Evolutionary conservation across 768 basidiomycete species (phyloP), one percentile per base, ranked within the genome.

Genomic region (Mycena indigotica): DNA sequence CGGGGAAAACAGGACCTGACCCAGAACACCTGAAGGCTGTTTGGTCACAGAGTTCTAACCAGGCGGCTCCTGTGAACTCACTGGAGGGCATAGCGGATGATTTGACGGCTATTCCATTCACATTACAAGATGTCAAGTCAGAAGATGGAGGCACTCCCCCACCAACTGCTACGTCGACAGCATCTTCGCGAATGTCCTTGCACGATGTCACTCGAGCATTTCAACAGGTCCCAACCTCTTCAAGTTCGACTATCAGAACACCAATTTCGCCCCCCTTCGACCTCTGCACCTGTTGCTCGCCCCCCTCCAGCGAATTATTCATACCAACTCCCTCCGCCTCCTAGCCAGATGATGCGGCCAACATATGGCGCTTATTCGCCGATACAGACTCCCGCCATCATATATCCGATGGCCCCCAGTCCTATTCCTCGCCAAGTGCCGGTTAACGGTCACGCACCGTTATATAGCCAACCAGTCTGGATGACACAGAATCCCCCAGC

Each of bases 121-220:
- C 88, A 4, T 69, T 93, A 29, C 91, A 89, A 66, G 92, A 94
- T 55, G 87, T 92, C 51, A 93, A 93, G 69, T 89, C 90, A 12
- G 91, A 93, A 67, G 90, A 89, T 64, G 91, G 89, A 19, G 87
- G 85, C 69, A 90, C 89, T 2, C 88, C 90, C 2, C 89, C 89
- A 15, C 85, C 88, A 25, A 72, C 75, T 5, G 75, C 80, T 23
- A 72, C 75, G 6, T 76, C 83, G 21, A 73, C 81, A 25, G 77
- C 82, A 23, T 81, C 89, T 24, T 86, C 87, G 17, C 84, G 89
- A 38, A 89, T 92, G 84, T 91, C 90, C 3, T 72, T 88, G 35
- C 85, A 87, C 55, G 92, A 94, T 54, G 90, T 93, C 29, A 91
- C 88, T 13, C 84, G 89, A 56, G 90, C 91, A 21, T 94, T 94